phyloP scores from a whole-genome alignment of 73 alveolate species.

The Paramecium tetraurelia region DNA sequence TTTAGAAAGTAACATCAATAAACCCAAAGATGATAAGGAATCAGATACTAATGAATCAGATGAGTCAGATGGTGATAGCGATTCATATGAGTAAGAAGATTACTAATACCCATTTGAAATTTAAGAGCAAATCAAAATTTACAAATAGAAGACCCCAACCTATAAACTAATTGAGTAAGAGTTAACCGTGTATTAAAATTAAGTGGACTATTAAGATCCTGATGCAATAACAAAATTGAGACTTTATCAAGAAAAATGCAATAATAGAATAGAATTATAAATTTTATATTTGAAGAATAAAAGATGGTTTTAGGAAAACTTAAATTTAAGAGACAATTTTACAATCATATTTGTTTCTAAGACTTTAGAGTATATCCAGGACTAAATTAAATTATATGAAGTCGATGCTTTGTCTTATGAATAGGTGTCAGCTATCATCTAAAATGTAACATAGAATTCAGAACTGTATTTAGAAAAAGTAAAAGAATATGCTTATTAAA shows the following conservation, averaged over 20 bases:
- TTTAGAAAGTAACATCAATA: background rate
- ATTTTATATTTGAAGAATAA: background rate
- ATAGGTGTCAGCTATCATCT: background rate
- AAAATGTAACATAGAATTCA: background rate
- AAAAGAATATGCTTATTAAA: background rate
- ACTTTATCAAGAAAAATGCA: background rate
- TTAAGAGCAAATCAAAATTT: background rate
- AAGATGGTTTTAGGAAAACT: slow-evolving; percentile 33
- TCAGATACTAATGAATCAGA: background rate
- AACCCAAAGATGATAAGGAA: background rate
- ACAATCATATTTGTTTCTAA: background rate
- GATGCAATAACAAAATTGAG: background rate
- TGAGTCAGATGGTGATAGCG: slow-evolving; percentile 33
- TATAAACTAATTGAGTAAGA: slow-evolving; percentile 1
- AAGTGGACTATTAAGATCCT: background rate
- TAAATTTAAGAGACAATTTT: slow-evolving; percentile 16
- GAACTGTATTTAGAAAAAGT: background rate
- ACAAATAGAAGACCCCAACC: background rate
- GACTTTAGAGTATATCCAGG: background rate
- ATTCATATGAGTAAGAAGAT: background rate
- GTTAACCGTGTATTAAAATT: background rate
- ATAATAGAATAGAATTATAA: slow-evolving; percentile 1
- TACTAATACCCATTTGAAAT: background rate
- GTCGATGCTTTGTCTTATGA: background rate
- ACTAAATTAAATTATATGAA: background rate